phyloP scores from a whole-genome alignment of 1,139 yeast genomes.

The Blastobotrys apis region DNA sequence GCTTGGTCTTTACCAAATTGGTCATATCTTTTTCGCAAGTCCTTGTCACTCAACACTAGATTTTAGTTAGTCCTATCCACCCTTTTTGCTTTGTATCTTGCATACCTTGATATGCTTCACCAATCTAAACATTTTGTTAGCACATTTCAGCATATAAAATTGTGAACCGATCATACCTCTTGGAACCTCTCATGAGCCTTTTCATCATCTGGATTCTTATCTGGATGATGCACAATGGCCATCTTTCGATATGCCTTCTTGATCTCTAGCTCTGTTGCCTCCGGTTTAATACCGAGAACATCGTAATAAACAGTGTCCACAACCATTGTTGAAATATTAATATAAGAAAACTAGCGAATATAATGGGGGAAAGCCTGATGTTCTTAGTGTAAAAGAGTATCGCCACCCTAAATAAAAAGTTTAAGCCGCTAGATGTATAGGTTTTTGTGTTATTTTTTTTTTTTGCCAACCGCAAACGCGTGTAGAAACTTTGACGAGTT shows the following conservation, averaged over 20 bases:
- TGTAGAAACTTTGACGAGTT: too few species aligned
- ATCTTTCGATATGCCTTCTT: constrained; percentile 89
- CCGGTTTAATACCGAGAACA: constrained; percentile 57
- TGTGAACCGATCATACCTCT: constrained; percentile 21
- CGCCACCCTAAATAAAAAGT: too few species aligned
- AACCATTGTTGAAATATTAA: constrained; percentile 52
- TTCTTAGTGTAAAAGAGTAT: too few species aligned
- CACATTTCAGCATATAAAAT: not conserved
- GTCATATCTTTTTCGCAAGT: constrained; percentile 72
- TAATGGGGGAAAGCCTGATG: too few species aligned
- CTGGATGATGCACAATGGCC: constrained; percentile 90
- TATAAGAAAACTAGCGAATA: not conserved
- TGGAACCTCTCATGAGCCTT: constrained; percentile 64
- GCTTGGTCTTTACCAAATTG: constrained; percentile 82
- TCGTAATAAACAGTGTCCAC: constrained; percentile 91
- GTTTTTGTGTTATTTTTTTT: too few species aligned
- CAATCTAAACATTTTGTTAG: constrained; percentile 21
- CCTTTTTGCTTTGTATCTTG: not conserved
- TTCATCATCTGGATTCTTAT: constrained; percentile 87
- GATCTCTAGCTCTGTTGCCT: constrained; percentile 78
- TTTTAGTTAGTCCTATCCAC: too few species aligned
- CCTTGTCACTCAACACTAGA: constrained; percentile 69
- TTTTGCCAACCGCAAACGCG: not conserved
- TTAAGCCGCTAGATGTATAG: too few species aligned
- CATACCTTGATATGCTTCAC: constrained; percentile 36